Conservation (phyloP, 2,329 filamentous ascomycete genomes). For the Aureobasidium sp. region DNA sequence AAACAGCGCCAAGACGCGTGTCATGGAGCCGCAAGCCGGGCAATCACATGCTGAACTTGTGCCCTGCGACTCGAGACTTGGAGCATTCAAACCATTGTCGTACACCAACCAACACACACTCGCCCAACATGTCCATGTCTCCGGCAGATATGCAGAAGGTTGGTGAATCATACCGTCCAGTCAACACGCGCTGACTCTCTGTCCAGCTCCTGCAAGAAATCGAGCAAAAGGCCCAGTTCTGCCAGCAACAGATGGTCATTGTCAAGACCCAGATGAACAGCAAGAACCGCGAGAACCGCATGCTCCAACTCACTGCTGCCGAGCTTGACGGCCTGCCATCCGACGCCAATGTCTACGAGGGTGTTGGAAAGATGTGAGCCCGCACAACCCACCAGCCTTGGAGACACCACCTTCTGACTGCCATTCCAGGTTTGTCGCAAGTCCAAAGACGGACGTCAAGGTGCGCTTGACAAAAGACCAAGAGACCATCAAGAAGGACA, state of each 20-base stretch:
- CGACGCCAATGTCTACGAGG: conserved; percentile 80
- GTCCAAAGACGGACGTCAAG: conserved; percentile 63
- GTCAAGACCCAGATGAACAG: conserved; percentile 74
- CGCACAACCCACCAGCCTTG: not conserved
- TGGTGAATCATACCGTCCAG: conserved; percentile 16
- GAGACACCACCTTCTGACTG: not conserved
- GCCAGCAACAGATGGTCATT: conserved; percentile 85
- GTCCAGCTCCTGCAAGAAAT: conserved; percentile 82
- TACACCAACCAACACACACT: not conserved
- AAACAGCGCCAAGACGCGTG: conserved; percentile 4
- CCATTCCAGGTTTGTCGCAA: conserved; percentile 68
- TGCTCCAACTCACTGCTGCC: conserved; percentile 76
- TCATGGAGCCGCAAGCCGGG: not conserved
- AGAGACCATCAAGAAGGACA: conserved; percentile 65
- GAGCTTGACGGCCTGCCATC: conserved; percentile 70
- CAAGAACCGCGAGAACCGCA: conserved; percentile 81
- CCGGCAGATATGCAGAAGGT: conserved; percentile 94
- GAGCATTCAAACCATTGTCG: not conserved
- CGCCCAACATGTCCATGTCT: conserved; percentile 52
- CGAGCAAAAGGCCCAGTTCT: conserved; percentile 75
- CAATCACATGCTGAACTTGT: conserved; percentile 9
- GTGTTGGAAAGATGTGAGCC: conserved; percentile 88
- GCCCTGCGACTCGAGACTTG: not conserved
- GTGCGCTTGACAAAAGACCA: conserved; percentile 68
- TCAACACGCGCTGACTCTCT: conserved; percentile 3